Percentiles rank a stretch among this genome's conserved stretches.
Evolutionary conservation across 805 yeast species (phyloP).

Genomic region (Monosporozyma siamensis): DNA sequence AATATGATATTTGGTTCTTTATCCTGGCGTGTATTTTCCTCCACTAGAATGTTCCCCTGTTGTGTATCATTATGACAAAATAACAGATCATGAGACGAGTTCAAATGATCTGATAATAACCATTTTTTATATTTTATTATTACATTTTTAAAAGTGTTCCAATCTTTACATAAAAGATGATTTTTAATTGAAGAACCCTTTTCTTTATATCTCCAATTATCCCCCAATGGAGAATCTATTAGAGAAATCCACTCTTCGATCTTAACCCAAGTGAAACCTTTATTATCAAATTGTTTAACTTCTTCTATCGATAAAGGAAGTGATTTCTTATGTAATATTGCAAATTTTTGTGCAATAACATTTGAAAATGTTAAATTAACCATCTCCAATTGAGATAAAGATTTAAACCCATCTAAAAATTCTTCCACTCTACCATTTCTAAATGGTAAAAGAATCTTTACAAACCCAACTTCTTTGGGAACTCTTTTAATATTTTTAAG

Average conservation of each 20-base stretch:
- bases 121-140: constrained; percentile 47
- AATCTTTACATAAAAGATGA: constrained; percentile 33
- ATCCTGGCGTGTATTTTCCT: constrained; percentile 35
- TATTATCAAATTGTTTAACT: constrained; percentile 41
- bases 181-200: constrained; percentile 16
- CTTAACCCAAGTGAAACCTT: constrained; percentile 45
- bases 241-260: constrained; percentile 59
- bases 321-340: constrained; percentile 76
- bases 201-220: constrained; percentile 26
- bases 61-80: constrained; percentile 95
- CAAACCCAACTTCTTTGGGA: constrained; percentile 34
- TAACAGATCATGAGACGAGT: constrained; percentile 31
- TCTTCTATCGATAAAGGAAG: constrained; percentile 51
- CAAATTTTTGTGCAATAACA: constrained; percentile 85
- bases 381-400: constrained; percentile 61
- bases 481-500: constrained; percentile 58
- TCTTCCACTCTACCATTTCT: constrained; percentile 87
- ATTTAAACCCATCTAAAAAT: constrained; percentile 66
- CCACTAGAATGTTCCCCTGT: constrained; percentile 75
- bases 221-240: constrained; percentile 27
- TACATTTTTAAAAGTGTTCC: constrained; percentile 38
- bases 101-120: constrained; percentile 31
- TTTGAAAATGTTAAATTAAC: constrained; percentile 58
- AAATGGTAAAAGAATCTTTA: constrained; percentile 67
- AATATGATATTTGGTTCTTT: constrained; percentile 53